A percentile compares a stretch with the other conserved stretches of the same genome.
Conservation (phyloP, 768 basidiomycete genomes). For the Boletales sp. region DNA sequence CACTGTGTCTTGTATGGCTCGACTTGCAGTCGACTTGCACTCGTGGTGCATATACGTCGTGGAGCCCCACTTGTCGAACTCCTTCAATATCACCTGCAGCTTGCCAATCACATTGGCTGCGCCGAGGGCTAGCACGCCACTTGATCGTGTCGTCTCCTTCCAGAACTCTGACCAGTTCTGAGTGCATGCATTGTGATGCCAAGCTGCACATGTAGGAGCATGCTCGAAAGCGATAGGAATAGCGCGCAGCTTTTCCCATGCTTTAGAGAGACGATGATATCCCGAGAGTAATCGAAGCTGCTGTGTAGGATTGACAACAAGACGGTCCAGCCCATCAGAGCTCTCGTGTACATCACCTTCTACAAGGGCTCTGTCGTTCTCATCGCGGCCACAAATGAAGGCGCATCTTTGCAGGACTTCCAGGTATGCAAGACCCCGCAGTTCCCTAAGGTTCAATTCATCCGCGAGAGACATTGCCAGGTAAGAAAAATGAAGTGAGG, state of each 20-base stretch:
- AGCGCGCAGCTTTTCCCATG: constrained; percentile 62
- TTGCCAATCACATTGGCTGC: constrained; percentile 67
- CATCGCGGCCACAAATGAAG: constrained; percentile 19
- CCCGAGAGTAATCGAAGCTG: constrained; percentile 65
- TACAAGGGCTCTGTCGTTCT: constrained; percentile 9
- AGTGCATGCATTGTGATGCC: constrained; percentile 63
- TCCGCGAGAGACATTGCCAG: constrained; percentile 72
- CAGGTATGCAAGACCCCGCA: constrained; percentile 66
- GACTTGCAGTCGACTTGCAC: constrained; percentile 57
- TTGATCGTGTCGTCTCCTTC: constrained; percentile 69
- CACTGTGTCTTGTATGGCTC: constrained; percentile 51
- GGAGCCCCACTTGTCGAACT: constrained; percentile 67
- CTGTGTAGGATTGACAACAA: constrained; percentile 55
- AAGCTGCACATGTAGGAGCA: constrained; percentile 57
- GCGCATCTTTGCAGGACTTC: constrained; percentile 67
- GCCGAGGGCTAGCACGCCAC: constrained; percentile 55
- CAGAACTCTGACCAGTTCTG: constrained; percentile 78
- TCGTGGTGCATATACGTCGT: constrained; percentile 81
- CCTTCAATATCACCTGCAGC: constrained; percentile 57
- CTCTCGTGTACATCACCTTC: constrained; percentile 33
- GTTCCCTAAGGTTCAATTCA: constrained; percentile 56
- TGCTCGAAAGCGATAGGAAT: constrained; percentile 64
- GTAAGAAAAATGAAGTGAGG: constrained; percentile 64
- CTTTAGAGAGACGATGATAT: constrained; percentile 61
- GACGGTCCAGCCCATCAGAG: constrained; percentile 40